Percentiles rank a stretch among this genome's conserved stretches.
phyloP scores from a whole-genome alignment of 75 land plant genomes.

The Adiantum capillusveneris region DNA sequence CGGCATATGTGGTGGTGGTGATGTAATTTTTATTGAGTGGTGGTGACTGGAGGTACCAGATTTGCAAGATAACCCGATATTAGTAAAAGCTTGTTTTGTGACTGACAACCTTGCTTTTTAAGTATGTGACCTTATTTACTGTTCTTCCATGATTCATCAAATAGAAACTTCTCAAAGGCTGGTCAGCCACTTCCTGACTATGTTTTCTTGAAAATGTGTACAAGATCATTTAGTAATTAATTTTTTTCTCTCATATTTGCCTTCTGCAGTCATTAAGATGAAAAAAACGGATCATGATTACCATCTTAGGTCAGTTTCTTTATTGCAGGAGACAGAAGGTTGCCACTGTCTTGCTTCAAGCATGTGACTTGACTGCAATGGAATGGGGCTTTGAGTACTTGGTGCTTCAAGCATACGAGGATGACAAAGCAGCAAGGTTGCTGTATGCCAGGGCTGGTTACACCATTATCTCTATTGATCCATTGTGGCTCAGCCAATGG shows the following conservation, averaged over 20 bases:
- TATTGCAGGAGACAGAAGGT: conserved; percentile 67
- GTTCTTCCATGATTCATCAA: no score
- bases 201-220: no score
- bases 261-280: no score
- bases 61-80: background rate
- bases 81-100: background rate
- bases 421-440: conserved; percentile 66
- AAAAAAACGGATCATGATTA: no score
- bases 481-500: conserved; percentile 67
- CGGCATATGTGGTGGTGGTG: no score
- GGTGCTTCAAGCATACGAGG: conserved; percentile 77
- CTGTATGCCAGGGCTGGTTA: conserved; percentile 72
- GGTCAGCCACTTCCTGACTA: no score
- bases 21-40: background rate
- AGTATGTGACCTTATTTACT: background rate
- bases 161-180: no score
- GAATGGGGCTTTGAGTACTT: conserved; percentile 70
- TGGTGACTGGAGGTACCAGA: background rate
- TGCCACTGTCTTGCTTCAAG: conserved; percentile 68
- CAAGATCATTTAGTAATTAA: no score
- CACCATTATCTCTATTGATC: conserved; percentile 52
- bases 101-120: background rate
- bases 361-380: conserved; percentile 53
- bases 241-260: no score
- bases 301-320: no score